Base-by-base conservation (phyloP, 352 stramenopile genomes). In the Globisporangium parvum region DNA sequence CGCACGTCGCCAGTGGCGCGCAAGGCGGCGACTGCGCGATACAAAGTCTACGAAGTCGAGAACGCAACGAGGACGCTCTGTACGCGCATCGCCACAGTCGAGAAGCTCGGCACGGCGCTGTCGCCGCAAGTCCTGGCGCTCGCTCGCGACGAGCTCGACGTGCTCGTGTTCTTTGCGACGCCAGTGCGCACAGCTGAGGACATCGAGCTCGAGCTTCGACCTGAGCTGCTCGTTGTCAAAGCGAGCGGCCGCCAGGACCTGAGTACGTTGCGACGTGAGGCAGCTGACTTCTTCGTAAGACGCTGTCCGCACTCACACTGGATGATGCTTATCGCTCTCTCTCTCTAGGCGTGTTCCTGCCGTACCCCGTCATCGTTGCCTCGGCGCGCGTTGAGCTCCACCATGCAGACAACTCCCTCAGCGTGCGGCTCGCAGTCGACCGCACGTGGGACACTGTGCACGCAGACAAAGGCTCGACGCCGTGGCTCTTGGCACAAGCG, bases 401-500 rank as follows among this genome's bases (percentile, higher is more conserved):
- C 57, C 59, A 48, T 11, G 44, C 33, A 33, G 47, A 48, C 3
- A 85, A 86, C 37, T 62, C 24, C 1, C 41, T 93, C 51, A 55
- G 67, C 6, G 48, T 91, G 20, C 55, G 49, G 6, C 18, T 75
- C 1, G 33, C 24, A 5, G 72, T 93, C n/a, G 73, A 88, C 37
- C 87, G 84, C 42, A 58, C 46, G 3, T 93, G 77, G 77, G 55
- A 73, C 35, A 63, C 44, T 37, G 45, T 55, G 18, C 57, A 54
- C 23, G 53, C 77, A 24, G 83, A 93, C 55, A 59, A 48, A 23
- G 80, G 83, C 3, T 93, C 83, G 9, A 67, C 73, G 10, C 79
- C 80, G 35, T 93, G 83, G 83, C 48, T 88, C 6, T 57, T 93
- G 8, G 71, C 74, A 0, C 71, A 73, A 50, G 78, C 78, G 17